These are phyloP conservation scores for Lithohypha guttulata DNA, from an alignment of 2,329 filamentous ascomycete genomes.

Conservation along the genomic window DNA sequence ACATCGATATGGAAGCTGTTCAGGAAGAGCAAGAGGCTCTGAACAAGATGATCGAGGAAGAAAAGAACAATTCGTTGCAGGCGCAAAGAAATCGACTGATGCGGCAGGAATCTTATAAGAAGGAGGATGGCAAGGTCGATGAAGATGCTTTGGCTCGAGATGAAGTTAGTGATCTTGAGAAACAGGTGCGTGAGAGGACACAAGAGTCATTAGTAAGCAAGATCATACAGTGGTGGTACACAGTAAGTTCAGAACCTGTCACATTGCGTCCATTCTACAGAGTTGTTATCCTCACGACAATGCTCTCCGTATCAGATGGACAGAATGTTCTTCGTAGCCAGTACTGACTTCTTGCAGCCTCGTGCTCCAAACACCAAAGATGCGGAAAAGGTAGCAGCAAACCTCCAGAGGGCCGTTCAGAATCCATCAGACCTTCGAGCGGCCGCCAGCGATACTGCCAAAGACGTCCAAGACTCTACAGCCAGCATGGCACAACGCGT, in stretches of 20 bases:
- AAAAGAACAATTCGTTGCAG: slow-evolving; percentile 25
- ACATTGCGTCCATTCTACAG: no score
- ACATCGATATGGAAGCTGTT: slow-evolving; percentile 42
- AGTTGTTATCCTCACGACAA: no score
- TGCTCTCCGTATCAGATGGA: no score
- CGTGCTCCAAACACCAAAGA: slow-evolving; percentile 17
- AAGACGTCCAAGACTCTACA: slow-evolving; percentile 13
- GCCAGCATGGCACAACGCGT: slow-evolving; percentile 13
- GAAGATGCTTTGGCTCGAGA: slow-evolving; percentile 22
- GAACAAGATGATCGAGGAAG: slow-evolving; percentile 28
- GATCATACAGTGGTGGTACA: slow-evolving; percentile 23
- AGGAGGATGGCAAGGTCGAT: slow-evolving; percentile 19
- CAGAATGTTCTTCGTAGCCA: no score
- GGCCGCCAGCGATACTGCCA: slow-evolving; percentile 11
- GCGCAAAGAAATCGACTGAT: slow-evolving; percentile 18
- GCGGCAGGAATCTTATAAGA: slow-evolving; percentile 15
- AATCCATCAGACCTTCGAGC: slow-evolving; percentile 12
- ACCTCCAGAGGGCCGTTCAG: slow-evolving; percentile 12
- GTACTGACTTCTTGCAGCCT: no score
- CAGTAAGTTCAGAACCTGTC: no score
- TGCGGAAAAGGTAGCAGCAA: slow-evolving; percentile 15
- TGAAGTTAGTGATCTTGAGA: slow-evolving; percentile 21
- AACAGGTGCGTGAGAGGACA: slow-evolving; percentile 21
- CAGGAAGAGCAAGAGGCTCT: slow-evolving; percentile 35
- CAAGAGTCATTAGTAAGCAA: slow-evolving; percentile 22